phyloP scores from a whole-genome alignment of 106 monocot genomes.

The Allium sativum region DNA sequence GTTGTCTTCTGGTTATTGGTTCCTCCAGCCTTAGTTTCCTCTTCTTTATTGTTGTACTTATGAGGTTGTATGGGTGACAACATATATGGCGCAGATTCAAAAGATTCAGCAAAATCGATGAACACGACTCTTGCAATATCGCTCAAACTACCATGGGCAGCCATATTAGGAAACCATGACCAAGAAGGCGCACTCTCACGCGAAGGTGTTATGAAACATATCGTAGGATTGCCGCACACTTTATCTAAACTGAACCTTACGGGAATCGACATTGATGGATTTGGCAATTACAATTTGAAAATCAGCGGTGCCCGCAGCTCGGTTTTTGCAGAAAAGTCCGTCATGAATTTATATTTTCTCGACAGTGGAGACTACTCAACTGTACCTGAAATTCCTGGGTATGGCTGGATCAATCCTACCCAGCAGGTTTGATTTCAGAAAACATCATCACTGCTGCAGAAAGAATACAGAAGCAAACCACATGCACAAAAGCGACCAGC shows the following conservation, averaged over 20 bases:
- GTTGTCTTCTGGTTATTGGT: too few relatives aligned
- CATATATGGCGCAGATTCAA: conserved; percentile 65
- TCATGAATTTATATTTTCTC: conserved; percentile 30
- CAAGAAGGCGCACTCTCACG: conserved; percentile 72
- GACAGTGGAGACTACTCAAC: too few relatives aligned
- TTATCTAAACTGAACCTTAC: conserved; percentile 60
- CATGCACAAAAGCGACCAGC: conserved; percentile 43
- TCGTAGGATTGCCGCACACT: conserved; percentile 43
- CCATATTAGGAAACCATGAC: conserved; percentile 91
- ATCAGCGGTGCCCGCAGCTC: conserved; percentile 48
- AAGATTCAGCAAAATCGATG: conserved; percentile 56
- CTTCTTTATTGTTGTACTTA: too few relatives aligned
- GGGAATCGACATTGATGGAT: conserved; percentile 63
- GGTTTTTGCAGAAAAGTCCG: conserved; percentile 45
- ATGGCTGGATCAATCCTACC: too few relatives aligned
- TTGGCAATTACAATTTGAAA: conserved; percentile 79
- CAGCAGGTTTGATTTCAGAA: too few relatives aligned
- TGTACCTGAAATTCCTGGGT: too few relatives aligned
- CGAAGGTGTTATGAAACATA: conserved; percentile 62
- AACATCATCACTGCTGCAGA: conserved; percentile 13
- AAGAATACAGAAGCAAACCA: conserved; percentile 40
- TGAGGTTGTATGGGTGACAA: too few relatives aligned
- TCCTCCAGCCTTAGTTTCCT: too few relatives aligned
- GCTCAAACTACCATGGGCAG: conserved; percentile 82
- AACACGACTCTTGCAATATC: conserved; percentile 41